Percentiles rank a stretch among this genome's conserved stretches.
These are phyloP conservation scores for Geranium incanum DNA, from an alignment of 441 rosid genomes.

Conservation along the genomic window DNA sequence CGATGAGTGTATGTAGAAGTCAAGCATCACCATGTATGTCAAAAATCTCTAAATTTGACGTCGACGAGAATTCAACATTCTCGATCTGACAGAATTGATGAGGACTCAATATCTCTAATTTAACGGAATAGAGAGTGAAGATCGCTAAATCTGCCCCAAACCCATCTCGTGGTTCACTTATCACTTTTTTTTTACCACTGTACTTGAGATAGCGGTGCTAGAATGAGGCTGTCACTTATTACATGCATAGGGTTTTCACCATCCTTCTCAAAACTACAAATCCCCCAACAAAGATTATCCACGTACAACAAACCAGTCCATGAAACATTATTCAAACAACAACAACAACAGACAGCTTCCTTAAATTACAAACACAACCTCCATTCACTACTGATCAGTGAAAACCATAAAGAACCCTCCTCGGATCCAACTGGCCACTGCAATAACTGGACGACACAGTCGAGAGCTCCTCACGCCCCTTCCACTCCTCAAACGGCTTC, in stretches of 20 bases:
- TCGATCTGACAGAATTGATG: too few species aligned
- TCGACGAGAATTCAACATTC: too few species aligned
- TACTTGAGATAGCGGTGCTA: too few species aligned
- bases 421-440: constrained; percentile 89
- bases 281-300: constrained; percentile 2
- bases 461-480: constrained; percentile 75
- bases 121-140: too few species aligned
- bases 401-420: constrained; percentile 53
- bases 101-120: too few species aligned
- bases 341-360: constrained; percentile 2
- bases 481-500: constrained; percentile 95
- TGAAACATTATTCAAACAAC: constrained; percentile 12
- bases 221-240: background rate
- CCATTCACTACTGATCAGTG: constrained; percentile 26
- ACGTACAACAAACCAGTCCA: constrained; percentile 13
- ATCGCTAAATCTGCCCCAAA: too few species aligned
- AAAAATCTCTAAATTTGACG: too few species aligned
- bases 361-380: constrained; percentile 14
- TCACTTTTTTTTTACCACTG: too few species aligned
- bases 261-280: constrained; percentile 4
- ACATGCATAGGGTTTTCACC: background rate
- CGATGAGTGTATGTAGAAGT: too few species aligned
- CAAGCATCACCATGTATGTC: too few species aligned
- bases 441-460: constrained; percentile 86
- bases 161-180: too few species aligned